Percentiles rank a stretch among this genome's conserved stretches.
Evolutionary conservation across 1,284 basidiomycete species (phyloP).

Genomic region (Cryptococcus sp.): DNA sequence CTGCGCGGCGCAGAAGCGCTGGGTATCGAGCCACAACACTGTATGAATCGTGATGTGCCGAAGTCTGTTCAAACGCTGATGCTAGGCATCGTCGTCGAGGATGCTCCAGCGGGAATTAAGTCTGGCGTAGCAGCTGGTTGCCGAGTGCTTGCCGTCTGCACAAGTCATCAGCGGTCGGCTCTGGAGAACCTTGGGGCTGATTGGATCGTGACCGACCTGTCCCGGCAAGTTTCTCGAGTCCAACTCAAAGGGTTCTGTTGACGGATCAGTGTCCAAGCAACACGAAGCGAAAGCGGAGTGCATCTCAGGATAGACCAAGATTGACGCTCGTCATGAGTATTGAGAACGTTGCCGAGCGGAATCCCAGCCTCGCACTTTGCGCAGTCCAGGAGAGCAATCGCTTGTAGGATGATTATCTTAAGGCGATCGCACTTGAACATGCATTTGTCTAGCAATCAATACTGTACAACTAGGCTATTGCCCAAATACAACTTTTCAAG

Average conservation of each 20-base stretch:
- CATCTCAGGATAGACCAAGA: conserved; percentile 1
- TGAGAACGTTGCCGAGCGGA: too few relatives aligned
- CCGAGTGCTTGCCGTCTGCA: conserved; percentile 70
- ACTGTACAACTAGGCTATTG: too few relatives aligned
- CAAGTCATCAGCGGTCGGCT: conserved; percentile 64
- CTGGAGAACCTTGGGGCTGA: conserved; percentile 50
- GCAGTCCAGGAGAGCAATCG: too few relatives aligned
- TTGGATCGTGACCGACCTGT: conserved; percentile 48
- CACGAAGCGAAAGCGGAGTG: neutral
- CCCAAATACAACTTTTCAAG: too few relatives aligned
- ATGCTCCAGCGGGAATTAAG: conserved; percentile 71
- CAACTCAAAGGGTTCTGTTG: neutral
- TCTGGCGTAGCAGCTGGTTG: conserved; percentile 71
- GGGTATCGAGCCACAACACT: conserved; percentile 33
- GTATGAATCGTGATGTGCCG: conserved; percentile 15
- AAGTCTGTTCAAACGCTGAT: neutral
- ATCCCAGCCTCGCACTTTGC: too few relatives aligned
- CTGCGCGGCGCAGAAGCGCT: conserved; percentile 43
- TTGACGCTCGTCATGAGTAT: too few relatives aligned
- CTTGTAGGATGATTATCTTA: too few relatives aligned
- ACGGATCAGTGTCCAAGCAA: neutral
- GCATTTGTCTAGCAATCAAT: neutral
- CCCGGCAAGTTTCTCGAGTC: conserved; percentile 14
- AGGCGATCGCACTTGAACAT: too few relatives aligned
- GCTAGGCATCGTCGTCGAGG: conserved; percentile 72